These are phyloP conservation scores for Trypanosoma conorhini DNA, from an alignment of 208 protist species.

Conservation along the genomic window DNA sequence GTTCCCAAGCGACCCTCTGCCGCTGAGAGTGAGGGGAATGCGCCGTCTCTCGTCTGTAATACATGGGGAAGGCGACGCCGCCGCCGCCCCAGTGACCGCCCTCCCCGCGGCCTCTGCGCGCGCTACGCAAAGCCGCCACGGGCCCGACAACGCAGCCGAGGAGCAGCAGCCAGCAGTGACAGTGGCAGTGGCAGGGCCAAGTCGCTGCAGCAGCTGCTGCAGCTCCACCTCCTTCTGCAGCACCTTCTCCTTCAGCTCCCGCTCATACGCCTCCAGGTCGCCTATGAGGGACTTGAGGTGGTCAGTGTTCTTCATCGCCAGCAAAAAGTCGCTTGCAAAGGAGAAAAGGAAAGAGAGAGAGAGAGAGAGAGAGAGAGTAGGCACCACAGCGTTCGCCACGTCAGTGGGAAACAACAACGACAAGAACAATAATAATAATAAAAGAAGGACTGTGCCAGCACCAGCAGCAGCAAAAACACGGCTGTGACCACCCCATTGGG, in stretches of 20 bases:
- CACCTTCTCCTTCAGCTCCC: slow-evolving; percentile 27
- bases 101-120: neutral
- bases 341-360: neutral
- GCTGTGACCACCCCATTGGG: neutral
- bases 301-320: slow-evolving; percentile 23
- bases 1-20: neutral
- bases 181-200: neutral
- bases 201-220: slow-evolving; percentile 13
- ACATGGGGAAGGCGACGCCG: neutral
- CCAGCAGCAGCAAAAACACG: neutral
- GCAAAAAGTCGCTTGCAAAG: neutral
- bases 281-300: slow-evolving; percentile 27
- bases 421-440: too few relatives aligned
- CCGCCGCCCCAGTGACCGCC: neutral
- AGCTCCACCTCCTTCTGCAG: slow-evolving; percentile 32
- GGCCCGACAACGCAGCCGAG: neutral
- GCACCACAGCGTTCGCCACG: neutral
- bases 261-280: slow-evolving; percentile 26
- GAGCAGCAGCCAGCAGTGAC: neutral
- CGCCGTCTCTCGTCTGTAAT: slow-evolving; percentile 13
- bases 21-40: neutral
- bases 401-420: neutral
- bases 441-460: too few relatives aligned
- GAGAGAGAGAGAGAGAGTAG: neutral
- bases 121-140: slow-evolving; percentile 12